These are phyloP conservation scores for Dendryphion nanum DNA, from an alignment of 2,329 filamentous ascomycete species.

Conservation along the genomic window DNA sequence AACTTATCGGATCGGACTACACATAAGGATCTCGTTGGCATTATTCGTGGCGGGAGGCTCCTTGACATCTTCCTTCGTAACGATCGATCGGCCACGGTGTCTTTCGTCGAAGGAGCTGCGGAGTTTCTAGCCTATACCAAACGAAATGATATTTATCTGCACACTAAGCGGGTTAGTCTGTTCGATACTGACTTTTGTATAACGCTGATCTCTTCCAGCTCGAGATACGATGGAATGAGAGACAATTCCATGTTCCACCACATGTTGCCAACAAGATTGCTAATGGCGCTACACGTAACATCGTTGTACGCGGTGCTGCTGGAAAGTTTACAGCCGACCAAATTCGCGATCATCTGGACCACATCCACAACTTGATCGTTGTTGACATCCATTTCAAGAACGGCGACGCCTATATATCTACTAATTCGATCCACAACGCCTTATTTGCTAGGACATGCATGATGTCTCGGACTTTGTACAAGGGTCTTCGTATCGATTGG, in stretches of 20 bases:
- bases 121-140: slow-evolving; percentile 66
- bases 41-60: slow-evolving; percentile 68
- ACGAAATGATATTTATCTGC: slow-evolving; percentile 66
- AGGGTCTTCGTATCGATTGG: slow-evolving; percentile 68
- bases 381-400: slow-evolving; percentile 61
- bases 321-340: slow-evolving; percentile 59
- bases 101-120: slow-evolving; percentile 62
- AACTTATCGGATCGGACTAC: slow-evolving; percentile 63
- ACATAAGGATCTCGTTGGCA: slow-evolving; percentile 63
- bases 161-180: slow-evolving; percentile 65
- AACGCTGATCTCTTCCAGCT: slow-evolving; percentile 49
- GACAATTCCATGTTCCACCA: slow-evolving; percentile 64
- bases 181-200: slow-evolving; percentile 3
- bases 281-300: slow-evolving; percentile 69
- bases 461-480: slow-evolving; percentile 67
- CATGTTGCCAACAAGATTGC: slow-evolving; percentile 65
- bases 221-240: slow-evolving; percentile 66
- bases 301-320: slow-evolving; percentile 63
- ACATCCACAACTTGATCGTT: slow-evolving; percentile 77
- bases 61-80: slow-evolving; percentile 66
- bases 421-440: slow-evolving; percentile 74
- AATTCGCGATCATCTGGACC: slow-evolving; percentile 73
- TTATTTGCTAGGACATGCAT: slow-evolving; percentile 76
- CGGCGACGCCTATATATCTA: slow-evolving; percentile 65
- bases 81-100: slow-evolving; percentile 63